Conservation (phyloP, 176 grass and related monocot genomes). For the sorghum (Sorghum bicolor) region DNA sequence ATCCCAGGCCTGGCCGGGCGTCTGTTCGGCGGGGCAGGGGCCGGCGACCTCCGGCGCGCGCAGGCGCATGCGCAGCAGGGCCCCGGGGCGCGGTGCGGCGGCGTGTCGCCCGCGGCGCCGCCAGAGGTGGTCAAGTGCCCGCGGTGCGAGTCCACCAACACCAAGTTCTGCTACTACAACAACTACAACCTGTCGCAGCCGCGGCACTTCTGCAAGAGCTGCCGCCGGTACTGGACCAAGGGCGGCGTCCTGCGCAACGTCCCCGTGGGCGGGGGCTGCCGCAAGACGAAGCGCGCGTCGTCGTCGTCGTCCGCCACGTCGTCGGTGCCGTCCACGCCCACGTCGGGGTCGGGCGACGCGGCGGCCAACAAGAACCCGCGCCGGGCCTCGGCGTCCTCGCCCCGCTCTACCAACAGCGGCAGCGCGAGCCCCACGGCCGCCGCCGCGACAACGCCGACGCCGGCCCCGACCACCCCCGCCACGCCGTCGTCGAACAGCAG, state of each 20-base stretch:
- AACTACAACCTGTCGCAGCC: slow-evolving; percentile 94
- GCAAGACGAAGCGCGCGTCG: slow-evolving; percentile 57
- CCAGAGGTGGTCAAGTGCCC: slow-evolving; percentile 79
- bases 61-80: slow-evolving; percentile 18
- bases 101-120: neutral
- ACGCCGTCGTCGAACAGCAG: slow-evolving; percentile 19
- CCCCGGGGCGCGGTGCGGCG: slow-evolving; percentile 22
- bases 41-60: slow-evolving; percentile 27
- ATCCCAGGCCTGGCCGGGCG: slow-evolving; percentile 49
- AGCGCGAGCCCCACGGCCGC: slow-evolving; percentile 33
- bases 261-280: slow-evolving; percentile 77
- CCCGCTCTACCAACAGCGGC: slow-evolving; percentile 31
- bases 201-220: slow-evolving; percentile 94
- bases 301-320: slow-evolving; percentile 5
- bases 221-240: slow-evolving; percentile 97
- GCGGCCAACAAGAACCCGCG: slow-evolving; percentile 33
- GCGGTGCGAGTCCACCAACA: slow-evolving; percentile 87
- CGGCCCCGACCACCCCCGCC: neutral
- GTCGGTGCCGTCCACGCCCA: slow-evolving; percentile 18
- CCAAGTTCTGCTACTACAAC: slow-evolving; percentile 99
- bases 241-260: slow-evolving; percentile 90
- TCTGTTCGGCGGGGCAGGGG: slow-evolving; percentile 41
- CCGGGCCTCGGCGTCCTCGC: slow-evolving; percentile 25
- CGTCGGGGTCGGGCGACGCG: neutral
- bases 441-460: neutral